Base-by-base conservation (phyloP, 352 stramenopile genomes). In the Phytophthora ohioensis region DNA sequence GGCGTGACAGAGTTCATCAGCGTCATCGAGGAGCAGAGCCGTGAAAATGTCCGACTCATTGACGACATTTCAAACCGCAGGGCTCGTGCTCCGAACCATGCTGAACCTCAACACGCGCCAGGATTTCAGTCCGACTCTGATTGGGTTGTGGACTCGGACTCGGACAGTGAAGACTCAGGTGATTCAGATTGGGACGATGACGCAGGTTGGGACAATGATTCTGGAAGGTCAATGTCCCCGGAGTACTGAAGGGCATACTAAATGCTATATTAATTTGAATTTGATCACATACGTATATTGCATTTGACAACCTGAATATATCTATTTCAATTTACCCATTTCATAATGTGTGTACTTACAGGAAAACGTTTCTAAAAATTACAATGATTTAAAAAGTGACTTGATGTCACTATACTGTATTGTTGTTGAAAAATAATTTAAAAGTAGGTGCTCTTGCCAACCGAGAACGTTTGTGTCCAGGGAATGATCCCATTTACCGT, bases 391-490 rank as follows among this genome's bases (percentile, higher is more conserved):
- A 27, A 42, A 42, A 11, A 12, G 5, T 42, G 36, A 42, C 6
- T 42, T 42, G 36, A 42, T 42, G 15, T 42, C 36, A 42, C 36
- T 42, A 42, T 42, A 0, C 36, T 27, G 21, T 27, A 27, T 42
- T 42, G 36, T 3, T 42, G 3, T 42, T 42, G 36, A 3, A 3
- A 42, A 42, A 42, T 13, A 13, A 9, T 42, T 8, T 42, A 42
- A 55, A 55, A 55, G 31, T 55, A 55, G 57, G 1, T 31, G 32
- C 57, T 64, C 21, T 47, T 17, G 47, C 58, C 15, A 66, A 66
- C 41, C 36, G 46, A 57, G 47, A 66, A 66, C 58, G 46, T 57
- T 32, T 66, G 58, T 66, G 48, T 5, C 58, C 17, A 57, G 56
- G 43, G 41, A 54, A 54, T 49, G 13, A 27, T 27, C 21, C 42